These are phyloP conservation scores for Basidiobolus meristosporus DNA, from an alignment of 371 early-diverging fungal species.

Conservation along the genomic window DNA sequence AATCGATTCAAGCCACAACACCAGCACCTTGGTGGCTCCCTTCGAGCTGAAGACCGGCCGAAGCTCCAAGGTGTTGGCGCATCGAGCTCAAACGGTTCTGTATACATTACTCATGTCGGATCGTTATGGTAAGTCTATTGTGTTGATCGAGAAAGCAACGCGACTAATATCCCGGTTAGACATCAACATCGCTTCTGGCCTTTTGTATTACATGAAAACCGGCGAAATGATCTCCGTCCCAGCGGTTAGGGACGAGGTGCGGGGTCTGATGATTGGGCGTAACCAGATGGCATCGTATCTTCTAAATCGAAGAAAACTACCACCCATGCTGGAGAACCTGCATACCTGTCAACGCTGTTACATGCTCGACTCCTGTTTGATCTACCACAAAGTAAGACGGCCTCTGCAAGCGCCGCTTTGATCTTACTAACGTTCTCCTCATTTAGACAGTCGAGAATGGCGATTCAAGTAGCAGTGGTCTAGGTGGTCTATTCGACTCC, in stretches of 20 bases:
- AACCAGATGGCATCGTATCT: slow-evolving; percentile 47
- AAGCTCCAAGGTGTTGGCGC: slow-evolving; percentile 22
- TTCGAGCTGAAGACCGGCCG: slow-evolving; percentile 86
- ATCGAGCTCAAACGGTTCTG: slow-evolving; percentile 70
- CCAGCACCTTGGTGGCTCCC: slow-evolving; percentile 25
- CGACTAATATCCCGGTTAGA: slow-evolving; percentile 12
- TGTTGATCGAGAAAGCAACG: background rate
- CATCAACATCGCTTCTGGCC: slow-evolving; percentile 35
- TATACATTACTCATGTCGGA: slow-evolving; percentile 79
- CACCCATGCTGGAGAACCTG: slow-evolving; percentile 43
- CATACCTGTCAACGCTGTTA: slow-evolving; percentile 52
- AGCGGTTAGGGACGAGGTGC: slow-evolving; percentile 36
- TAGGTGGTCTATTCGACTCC: slow-evolving; percentile 33
- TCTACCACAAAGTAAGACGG: slow-evolving; percentile 30
- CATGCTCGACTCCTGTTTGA: slow-evolving; percentile 33
- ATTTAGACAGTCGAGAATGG: slow-evolving; percentile 42
- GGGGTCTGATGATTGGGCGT: slow-evolving; percentile 44
- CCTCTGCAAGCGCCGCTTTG: background rate
- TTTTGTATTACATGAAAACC: slow-evolving; percentile 57
- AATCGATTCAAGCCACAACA: background rate
- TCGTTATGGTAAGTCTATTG: slow-evolving; percentile 35
- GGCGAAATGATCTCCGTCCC: slow-evolving; percentile 33
- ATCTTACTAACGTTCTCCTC: background rate
- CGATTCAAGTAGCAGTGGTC: slow-evolving; percentile 20
- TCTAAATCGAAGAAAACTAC: slow-evolving; percentile 18